Base-by-base conservation (phyloP, 345 rosid species). In the Nasturtium officinale region DNA sequence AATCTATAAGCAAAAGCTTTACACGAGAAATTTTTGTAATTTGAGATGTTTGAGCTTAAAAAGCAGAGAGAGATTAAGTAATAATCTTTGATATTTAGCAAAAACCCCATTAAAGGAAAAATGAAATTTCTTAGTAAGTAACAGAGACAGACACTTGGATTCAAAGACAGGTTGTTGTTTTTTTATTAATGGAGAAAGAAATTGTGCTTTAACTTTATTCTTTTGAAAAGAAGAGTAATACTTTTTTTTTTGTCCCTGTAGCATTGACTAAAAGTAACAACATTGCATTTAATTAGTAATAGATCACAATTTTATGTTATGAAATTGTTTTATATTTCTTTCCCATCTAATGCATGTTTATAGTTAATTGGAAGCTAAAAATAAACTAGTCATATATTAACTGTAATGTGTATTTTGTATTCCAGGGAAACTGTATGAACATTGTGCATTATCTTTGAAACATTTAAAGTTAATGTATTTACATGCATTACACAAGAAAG, bases 111-210 rank as follows among this genome's bases (percentile, higher is more conserved):
- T 80, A 80, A 74, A 87, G 81, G 59, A 82, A 48, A 48, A 79
- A 81, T 20, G 55, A 59, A 48, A 46, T 67, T 74, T 66, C 64
- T 64, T 43, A 76, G 38, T 69, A 28, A 53, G 62, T 55, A 23
- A 69, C 69, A 61, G 69, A 60, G 62, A 75, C 12, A 25, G 69
- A 79, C 69, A 79, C 87, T 83, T 86, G 79, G 85, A 84, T 81
- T 92, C 84, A 80, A 88, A 84, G 90, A 84, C 81, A 86, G 87
- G 77, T 82, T 46, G 20, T 18, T 47, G 16, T 63, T 53, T 67
- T 45, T 15, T 54, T 21, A 40, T 65, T 42, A 21, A 51, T 43
- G 43, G 57, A 66, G 67, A 43, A 35, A 57, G 53, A 65, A 26
- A 17, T 48, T 57, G 6, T 47, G 32, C 78, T 67, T 66, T 67